Evolutionary conservation across 331 rosid genomes (phyloP).

Genomic region (Malus hybrid): DNA sequence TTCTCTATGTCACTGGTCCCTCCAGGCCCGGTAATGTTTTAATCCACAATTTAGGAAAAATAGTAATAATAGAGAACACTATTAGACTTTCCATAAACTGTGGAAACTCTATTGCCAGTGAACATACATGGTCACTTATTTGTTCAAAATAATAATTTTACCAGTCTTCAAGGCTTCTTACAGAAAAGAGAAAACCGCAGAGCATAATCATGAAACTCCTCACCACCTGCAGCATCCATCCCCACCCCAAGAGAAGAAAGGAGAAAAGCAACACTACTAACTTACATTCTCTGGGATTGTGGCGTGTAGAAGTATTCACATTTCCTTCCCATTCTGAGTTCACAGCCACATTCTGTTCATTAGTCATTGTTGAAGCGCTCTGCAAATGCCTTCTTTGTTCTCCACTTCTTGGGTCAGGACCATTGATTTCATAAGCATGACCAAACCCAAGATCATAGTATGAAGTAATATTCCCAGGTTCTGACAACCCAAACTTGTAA

Average conservation of each 20-base stretch:
- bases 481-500: slow-evolving; percentile 76
- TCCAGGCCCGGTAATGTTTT: neutral
- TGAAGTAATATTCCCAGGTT: slow-evolving; percentile 48
- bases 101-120: too few relatives aligned
- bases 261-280: neutral
- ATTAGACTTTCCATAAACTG: too few relatives aligned
- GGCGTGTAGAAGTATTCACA: slow-evolving; percentile 28
- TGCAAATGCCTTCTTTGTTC: slow-evolving; percentile 57
- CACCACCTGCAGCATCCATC: neutral
- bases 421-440: slow-evolving; percentile 52
- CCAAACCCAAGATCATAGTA: slow-evolving; percentile 41
- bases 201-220: neutral
- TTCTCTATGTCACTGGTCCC: neutral
- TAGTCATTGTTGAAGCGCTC: slow-evolving; percentile 34
- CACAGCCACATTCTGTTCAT: slow-evolving; percentile 43
- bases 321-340: slow-evolving; percentile 56
- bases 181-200: neutral
- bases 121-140: too few relatives aligned
- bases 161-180: neutral
- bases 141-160: neutral
- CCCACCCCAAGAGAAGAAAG: neutral
- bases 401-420: slow-evolving; percentile 41
- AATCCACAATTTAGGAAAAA: neutral
- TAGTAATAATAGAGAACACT: neutral
- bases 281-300: slow-evolving; percentile 69